Conservation (phyloP, 1,284 basidiomycete genomes). For the Boletus sp. region DNA sequence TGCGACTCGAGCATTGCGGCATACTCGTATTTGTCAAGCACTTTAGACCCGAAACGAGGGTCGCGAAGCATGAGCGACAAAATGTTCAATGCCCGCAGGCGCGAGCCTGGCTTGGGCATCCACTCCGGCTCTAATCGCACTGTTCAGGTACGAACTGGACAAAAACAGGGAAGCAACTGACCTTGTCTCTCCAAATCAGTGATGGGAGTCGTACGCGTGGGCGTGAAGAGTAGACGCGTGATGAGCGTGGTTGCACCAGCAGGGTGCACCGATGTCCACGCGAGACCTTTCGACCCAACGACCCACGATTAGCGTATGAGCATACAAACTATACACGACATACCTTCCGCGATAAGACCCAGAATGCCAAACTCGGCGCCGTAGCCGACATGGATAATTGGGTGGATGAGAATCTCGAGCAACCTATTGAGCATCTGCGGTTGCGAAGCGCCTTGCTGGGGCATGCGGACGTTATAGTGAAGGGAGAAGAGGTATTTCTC, state of each 20-base stretch:
- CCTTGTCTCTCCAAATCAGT: constrained; percentile 25
- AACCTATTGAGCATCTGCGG: constrained; percentile 61
- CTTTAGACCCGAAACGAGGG: constrained; percentile 26
- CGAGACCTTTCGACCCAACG: constrained; percentile 36
- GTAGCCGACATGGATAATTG: constrained; percentile 61
- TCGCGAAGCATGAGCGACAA: constrained; percentile 39
- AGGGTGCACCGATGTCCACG: constrained; percentile 41
- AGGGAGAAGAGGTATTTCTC: constrained; percentile 29
- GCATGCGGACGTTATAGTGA: constrained; percentile 26
- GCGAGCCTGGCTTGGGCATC: constrained; percentile 26
- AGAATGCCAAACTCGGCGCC: constrained; percentile 60
- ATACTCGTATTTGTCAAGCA: constrained; percentile 31
- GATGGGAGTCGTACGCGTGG: constrained; percentile 27
- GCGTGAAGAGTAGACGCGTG: constrained; percentile 30
- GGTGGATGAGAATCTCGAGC: constrained; percentile 57
- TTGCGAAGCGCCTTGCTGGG: constrained; percentile 27
- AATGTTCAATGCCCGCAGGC: constrained; percentile 37
- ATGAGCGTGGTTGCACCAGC: constrained; percentile 29
- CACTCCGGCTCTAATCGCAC: constrained; percentile 18
- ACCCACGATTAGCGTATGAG: background rate
- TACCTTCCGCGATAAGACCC: constrained; percentile 64
- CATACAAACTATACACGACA: background rate
- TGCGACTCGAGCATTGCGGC: constrained; percentile 31
- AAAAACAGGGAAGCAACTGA: background rate
- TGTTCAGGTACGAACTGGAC: background rate